These are phyloP conservation scores for Aspergillus thermomutatus DNA, from an alignment of 2,329 filamentous ascomycete genomes.

Conservation along the genomic window DNA sequence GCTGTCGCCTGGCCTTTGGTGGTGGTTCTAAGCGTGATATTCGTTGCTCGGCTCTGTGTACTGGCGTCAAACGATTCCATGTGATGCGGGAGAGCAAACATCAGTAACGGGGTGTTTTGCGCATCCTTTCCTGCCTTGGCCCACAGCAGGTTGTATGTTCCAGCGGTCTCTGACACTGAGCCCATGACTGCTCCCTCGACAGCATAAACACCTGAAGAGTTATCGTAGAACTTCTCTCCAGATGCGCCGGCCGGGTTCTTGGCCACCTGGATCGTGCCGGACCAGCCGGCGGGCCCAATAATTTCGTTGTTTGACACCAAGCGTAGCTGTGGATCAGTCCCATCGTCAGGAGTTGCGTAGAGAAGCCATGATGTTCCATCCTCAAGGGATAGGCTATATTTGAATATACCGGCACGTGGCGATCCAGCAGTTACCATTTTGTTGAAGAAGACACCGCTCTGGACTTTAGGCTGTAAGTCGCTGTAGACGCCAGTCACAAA, in stretches of 20 bases:
- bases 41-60: slow-evolving; percentile 49
- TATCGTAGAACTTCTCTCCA: slow-evolving; percentile 69
- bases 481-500: slow-evolving; percentile 78
- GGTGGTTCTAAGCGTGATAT: slow-evolving; percentile 68
- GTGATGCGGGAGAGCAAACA: slow-evolving; percentile 89
- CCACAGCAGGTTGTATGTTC: slow-evolving; percentile 72
- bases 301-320: slow-evolving; percentile 65
- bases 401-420: slow-evolving; percentile 64
- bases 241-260: slow-evolving; percentile 63
- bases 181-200: slow-evolving; percentile 63
- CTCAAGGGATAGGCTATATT: slow-evolving; percentile 70
- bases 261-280: slow-evolving; percentile 76
- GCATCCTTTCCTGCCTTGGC: slow-evolving; percentile 63
- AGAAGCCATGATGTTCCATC: slow-evolving; percentile 75
- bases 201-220: slow-evolving; percentile 71
- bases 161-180: slow-evolving; percentile 52
- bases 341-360: slow-evolving; percentile 64
- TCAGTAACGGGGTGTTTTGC: slow-evolving; percentile 60
- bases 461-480: slow-evolving; percentile 66
- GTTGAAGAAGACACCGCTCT: slow-evolving; percentile 71
- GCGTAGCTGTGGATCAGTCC: slow-evolving; percentile 62
- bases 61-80: slow-evolving; percentile 65
- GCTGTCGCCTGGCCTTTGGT: slow-evolving; percentile 80
- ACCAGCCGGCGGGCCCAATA: slow-evolving; percentile 64
- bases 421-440: slow-evolving; percentile 55